phyloP scores from a whole-genome alignment of 495 filamentous ascomycete genomes.

The Penicillium bovifimosum region DNA sequence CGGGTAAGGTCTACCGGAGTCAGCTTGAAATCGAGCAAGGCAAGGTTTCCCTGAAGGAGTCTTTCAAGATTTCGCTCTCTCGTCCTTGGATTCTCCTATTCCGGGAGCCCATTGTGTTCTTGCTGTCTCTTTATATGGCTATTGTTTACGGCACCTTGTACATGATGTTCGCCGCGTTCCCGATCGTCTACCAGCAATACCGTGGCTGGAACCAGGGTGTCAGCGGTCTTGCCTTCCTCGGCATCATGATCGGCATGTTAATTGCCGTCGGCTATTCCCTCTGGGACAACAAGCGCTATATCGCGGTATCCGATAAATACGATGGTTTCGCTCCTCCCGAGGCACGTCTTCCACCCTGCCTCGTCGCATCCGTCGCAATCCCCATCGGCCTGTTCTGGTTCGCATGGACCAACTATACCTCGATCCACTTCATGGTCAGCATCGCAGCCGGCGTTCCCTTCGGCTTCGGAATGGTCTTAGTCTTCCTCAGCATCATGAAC shows the following conservation, averaged over 20 bases:
- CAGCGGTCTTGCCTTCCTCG: conserved; percentile 71
- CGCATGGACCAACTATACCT: conserved; percentile 63
- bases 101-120: conserved; percentile 55
- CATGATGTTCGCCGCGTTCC: conserved; percentile 76
- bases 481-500: conserved; percentile 72
- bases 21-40: conserved; percentile 44
- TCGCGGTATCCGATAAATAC: conserved; percentile 29
- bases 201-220: conserved; percentile 72
- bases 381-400: conserved; percentile 58
- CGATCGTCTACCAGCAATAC: conserved; percentile 67
- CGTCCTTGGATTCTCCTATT: conserved; percentile 48
- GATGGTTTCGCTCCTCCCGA: conserved; percentile 44
- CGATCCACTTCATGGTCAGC: conserved; percentile 63
- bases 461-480: conserved; percentile 67
- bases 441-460: conserved; percentile 65
- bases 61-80: conserved; percentile 42
- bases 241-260: conserved; percentile 81
- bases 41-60: conserved; percentile 27
- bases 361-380: conserved; percentile 39
- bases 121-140: conserved; percentile 67
- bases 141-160: conserved; percentile 74
- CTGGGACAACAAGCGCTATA: conserved; percentile 48
- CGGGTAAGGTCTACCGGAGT: conserved; percentile 52
- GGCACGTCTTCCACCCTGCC: conserved; percentile 41
- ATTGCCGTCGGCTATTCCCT: conserved; percentile 47